Evolutionary conservation across 208 protist genomes (phyloP).

Genomic region (Trichomonas gallinae): DNA sequence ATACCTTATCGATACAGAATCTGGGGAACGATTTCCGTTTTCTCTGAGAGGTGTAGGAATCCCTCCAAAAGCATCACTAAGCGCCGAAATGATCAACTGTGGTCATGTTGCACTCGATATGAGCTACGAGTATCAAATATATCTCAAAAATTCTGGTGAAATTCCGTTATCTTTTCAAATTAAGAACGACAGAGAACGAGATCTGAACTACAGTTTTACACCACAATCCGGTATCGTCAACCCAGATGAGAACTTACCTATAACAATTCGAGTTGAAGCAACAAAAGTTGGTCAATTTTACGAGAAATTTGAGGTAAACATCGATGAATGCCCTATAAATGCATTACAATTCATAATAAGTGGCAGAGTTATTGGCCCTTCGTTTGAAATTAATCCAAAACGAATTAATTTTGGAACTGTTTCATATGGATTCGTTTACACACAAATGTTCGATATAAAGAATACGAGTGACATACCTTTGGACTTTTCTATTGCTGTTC

Average conservation of each 20-base stretch:
- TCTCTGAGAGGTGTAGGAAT: not conserved
- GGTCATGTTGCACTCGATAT: conserved; percentile 1
- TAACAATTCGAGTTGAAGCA: not conserved
- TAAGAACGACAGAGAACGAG: not conserved
- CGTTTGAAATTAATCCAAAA: not conserved
- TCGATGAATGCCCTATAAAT: not conserved
- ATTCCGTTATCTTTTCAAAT: not conserved
- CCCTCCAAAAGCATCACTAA: not conserved
- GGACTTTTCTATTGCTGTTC: not conserved
- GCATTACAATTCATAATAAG: not conserved
- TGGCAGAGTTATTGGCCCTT: not conserved
- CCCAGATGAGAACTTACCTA: not conserved
- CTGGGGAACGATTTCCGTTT: not conserved
- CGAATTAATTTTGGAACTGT: not conserved
- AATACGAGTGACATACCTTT: not conserved
- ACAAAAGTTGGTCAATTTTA: not conserved
- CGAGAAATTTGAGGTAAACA: not conserved
- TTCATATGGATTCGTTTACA: not conserved
- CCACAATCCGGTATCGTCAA: not conserved
- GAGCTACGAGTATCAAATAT: not conserved
- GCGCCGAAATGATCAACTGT: not conserved
- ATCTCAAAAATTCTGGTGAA: not conserved
- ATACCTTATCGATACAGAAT: not conserved
- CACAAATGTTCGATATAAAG: not conserved
- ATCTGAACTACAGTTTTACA: not conserved